phyloP scores from a whole-genome alignment of 305 asterid species.

The Fraxinus floribunda region DNA sequence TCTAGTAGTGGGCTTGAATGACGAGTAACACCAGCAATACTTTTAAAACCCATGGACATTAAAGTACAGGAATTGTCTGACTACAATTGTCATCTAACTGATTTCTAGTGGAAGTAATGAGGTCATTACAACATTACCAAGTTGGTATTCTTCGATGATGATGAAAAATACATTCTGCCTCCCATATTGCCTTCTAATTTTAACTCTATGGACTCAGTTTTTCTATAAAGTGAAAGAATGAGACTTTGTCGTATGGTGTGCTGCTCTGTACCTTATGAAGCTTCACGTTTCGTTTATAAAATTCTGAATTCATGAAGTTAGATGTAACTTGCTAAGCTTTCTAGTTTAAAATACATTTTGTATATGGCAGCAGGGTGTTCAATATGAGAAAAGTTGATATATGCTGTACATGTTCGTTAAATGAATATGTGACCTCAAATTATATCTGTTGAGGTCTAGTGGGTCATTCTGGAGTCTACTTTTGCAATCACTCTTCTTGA shows the following conservation, averaged over 20 bases:
- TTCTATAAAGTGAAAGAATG: neutral
- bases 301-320: neutral
- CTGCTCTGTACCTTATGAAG: conserved; percentile 5
- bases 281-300: neutral
- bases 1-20: neutral
- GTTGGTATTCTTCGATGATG: neutral
- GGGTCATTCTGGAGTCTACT: neutral
- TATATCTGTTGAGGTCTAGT: neutral
- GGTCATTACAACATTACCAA: neutral
- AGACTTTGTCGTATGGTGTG: neutral
- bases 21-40: neutral
- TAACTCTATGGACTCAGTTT: neutral
- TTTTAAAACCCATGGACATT: neutral
- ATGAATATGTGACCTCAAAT: neutral
- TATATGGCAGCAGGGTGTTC: neutral
- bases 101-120: neutral
- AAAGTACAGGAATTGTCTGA: neutral
- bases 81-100: neutral
- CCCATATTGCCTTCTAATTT: neutral
- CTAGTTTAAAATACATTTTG: conserved; percentile 8
- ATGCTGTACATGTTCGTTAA: neutral
- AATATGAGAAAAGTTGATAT: conserved; percentile 6
- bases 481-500: neutral
- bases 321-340: neutral
- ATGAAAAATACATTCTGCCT: neutral